A percentile compares a stretch with the other conserved stretches of the same genome.
phyloP scores from a whole-genome alignment of 257 asterid species.

The Voacanga thouarsii region DNA sequence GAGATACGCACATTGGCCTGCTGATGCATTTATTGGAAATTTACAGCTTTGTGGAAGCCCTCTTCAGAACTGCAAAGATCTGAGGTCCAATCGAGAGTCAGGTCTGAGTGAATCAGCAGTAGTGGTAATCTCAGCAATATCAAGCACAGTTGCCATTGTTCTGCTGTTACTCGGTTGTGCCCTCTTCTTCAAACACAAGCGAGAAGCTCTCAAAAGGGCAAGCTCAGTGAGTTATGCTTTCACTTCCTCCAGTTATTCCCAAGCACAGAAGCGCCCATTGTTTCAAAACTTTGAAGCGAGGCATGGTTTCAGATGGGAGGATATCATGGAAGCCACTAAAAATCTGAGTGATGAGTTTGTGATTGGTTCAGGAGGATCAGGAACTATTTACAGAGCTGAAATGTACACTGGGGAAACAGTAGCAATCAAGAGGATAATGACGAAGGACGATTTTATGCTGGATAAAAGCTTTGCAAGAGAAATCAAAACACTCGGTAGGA shows the following conservation, averaged over 20 bases:
- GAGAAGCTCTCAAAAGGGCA: conserved; percentile 46
- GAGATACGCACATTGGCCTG: conserved; percentile 72
- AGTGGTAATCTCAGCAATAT: conserved; percentile 60
- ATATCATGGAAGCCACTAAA: conserved; percentile 86
- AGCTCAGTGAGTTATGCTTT: conserved; percentile 41
- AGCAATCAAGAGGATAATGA: conserved; percentile 72
- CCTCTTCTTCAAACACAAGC: conserved; percentile 53
- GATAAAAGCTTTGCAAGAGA: conserved; percentile 89
- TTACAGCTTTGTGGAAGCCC: conserved; percentile 74
- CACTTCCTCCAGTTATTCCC: conserved; percentile 71
- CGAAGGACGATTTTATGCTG: conserved; percentile 59
- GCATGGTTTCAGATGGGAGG: conserved; percentile 68
- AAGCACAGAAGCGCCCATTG: conserved; percentile 57
- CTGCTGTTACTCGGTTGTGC: conserved; percentile 62
- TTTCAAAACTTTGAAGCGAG: conserved; percentile 46
- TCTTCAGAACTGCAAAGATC: conserved; percentile 47
- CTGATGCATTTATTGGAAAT: conserved; percentile 61
- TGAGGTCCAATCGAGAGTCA: conserved; percentile 19
- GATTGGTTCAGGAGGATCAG: conserved; percentile 84
- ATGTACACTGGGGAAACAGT: conserved; percentile 63
- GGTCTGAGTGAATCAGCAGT: conserved; percentile 45
- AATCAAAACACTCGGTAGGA: conserved; percentile 80
- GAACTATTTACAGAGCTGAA: conserved; percentile 76
- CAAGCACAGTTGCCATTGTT: conserved; percentile 42
- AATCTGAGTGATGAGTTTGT: conserved; percentile 78